A percentile compares a stretch with the other conserved stretches of the same genome.
These are phyloP conservation scores for Gracilariopsis chorda DNA, from an alignment of 23 red algal species.

Conservation along the genomic window DNA sequence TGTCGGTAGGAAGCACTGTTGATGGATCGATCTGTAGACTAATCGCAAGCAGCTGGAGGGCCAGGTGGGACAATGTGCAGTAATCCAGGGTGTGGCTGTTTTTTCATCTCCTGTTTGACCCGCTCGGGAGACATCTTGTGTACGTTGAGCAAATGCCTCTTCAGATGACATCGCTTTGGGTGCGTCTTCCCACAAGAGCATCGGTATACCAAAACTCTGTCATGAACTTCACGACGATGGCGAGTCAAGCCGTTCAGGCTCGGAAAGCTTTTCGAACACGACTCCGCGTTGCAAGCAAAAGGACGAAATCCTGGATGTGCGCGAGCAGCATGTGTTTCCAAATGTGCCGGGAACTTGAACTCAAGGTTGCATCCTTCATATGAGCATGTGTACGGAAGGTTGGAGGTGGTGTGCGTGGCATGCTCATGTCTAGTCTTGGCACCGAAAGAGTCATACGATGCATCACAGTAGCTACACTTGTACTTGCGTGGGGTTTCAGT, in stretches of 20 bases:
- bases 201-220: neutral
- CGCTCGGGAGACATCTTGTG: slow-evolving; percentile 33
- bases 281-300: neutral
- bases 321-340: slow-evolving; percentile 15
- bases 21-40: too few species aligned
- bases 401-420: neutral
- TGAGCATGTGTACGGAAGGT: neutral
- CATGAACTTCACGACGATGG: slow-evolving; percentile 40
- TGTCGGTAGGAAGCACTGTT: too few species aligned
- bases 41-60: neutral
- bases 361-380: slow-evolving; percentile 11
- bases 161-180: slow-evolving; percentile 37
- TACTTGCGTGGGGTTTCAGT: slow-evolving; percentile 3
- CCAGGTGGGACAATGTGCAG: neutral
- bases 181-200: slow-evolving; percentile 7
- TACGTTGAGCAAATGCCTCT: slow-evolving; percentile 49
- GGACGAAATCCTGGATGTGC: slow-evolving; percentile 24
- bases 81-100: slow-evolving; percentile 33
- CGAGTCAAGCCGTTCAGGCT: slow-evolving; percentile 32
- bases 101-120: slow-evolving; percentile 59
- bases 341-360: slow-evolving; percentile 41
- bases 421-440: slow-evolving; percentile 45
- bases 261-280: slow-evolving; percentile 27
- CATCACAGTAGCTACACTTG: slow-evolving; percentile 46
- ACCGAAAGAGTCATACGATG: slow-evolving; percentile 52